A percentile compares a stretch with the other conserved stretches of the same genome.
Evolutionary conservation across 2,329 filamentous ascomycete species (phyloP).

Genomic region (Cyanodermella asteris): DNA sequence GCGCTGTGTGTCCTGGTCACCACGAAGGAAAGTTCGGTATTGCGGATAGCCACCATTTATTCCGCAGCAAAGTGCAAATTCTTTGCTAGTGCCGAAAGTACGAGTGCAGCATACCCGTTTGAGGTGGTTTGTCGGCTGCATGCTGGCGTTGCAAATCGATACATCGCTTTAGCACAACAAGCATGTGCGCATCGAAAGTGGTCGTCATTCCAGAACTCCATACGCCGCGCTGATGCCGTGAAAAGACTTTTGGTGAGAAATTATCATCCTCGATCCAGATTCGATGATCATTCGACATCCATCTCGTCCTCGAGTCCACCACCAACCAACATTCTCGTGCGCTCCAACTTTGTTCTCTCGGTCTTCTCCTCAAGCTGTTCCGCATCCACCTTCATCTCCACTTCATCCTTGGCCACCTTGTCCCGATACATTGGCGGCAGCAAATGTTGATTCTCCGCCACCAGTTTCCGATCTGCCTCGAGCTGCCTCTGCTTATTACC

Average conservation of each 20-base stretch:
- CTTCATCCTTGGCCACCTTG: slow-evolving; percentile 37
- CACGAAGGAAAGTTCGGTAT: no score
- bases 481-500: slow-evolving; percentile 71
- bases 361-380: slow-evolving; percentile 10
- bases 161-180: neutral
- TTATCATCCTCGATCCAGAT: neutral
- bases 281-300: slow-evolving; percentile 8
- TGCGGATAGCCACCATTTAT: no score
- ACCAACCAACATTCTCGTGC: slow-evolving; percentile 6
- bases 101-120: neutral
- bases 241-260: slow-evolving; percentile 1
- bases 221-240: slow-evolving; percentile 9
- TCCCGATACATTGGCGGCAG: slow-evolving; percentile 49
- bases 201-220: neutral
- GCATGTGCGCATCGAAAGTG: no score
- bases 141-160: neutral
- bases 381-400: slow-evolving; percentile 35
- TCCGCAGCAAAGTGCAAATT: no score
- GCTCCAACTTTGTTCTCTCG: slow-evolving; percentile 5
- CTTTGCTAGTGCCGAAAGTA: no score
- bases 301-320: slow-evolving; percentile 7
- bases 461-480: slow-evolving; percentile 63
- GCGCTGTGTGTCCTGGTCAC: no score
- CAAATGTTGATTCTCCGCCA: slow-evolving; percentile 80
- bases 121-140: neutral